Conservation (phyloP, 345 rosid species). For the Brassica rapa region DNA sequence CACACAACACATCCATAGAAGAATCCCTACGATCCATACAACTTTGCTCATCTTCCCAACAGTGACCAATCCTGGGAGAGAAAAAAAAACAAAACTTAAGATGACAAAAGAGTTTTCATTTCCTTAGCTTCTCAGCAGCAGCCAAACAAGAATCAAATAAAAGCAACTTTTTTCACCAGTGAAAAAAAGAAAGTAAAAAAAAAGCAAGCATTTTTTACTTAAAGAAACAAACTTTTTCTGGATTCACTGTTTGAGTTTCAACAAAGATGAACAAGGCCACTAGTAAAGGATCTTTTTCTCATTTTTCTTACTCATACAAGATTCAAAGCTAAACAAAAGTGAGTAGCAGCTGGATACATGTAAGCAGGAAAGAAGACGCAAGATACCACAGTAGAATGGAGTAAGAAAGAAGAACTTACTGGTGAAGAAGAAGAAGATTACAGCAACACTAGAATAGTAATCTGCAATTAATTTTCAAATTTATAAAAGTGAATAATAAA, state of each 20-base stretch:
- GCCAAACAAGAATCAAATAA: slow-evolving; percentile 13
- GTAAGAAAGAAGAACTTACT: slow-evolving; percentile 26
- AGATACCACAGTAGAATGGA: slow-evolving; percentile 16
- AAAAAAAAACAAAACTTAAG: slow-evolving; percentile 3
- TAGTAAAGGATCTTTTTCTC: not conserved
- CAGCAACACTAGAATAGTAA: slow-evolving; percentile 10
- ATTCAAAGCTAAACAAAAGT: slow-evolving; percentile 5
- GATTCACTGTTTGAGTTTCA: slow-evolving; percentile 3
- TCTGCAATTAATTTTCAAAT: not conserved
- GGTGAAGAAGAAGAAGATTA: not conserved
- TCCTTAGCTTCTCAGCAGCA: slow-evolving; percentile 10
- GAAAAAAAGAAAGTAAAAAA: not conserved
- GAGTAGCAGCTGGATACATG: not conserved
- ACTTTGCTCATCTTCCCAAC: slow-evolving; percentile 37
- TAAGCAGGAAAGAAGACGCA: not conserved
- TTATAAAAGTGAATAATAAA: not conserved
- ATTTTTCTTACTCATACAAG: not conserved
- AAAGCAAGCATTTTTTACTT: slow-evolving; percentile 12
- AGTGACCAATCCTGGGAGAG: slow-evolving; percentile 17
- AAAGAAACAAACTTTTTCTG: slow-evolving; percentile 11
- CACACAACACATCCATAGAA: slow-evolving; percentile 35
- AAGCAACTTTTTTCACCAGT: slow-evolving; percentile 18
- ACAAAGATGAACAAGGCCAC: slow-evolving; percentile 11
- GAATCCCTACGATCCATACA: slow-evolving; percentile 29
- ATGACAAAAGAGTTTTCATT: slow-evolving; percentile 20